Conservation (phyloP, 768 basidiomycete species). For the Boletellus emodensis region DNA sequence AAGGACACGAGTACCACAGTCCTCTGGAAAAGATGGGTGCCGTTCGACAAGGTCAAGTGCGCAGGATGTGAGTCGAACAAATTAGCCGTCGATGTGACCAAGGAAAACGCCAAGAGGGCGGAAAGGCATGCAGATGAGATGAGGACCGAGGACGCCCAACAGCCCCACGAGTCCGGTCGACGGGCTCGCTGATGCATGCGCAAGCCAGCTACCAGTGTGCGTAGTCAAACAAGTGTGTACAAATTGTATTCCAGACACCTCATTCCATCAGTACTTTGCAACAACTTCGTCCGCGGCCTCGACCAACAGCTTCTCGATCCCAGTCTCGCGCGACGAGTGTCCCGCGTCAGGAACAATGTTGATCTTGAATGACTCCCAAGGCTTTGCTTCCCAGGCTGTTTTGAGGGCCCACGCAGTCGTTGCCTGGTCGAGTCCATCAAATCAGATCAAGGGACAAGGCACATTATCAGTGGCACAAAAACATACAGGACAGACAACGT, state of each 20-base stretch:
- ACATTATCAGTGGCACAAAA: not conserved
- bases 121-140: slow-evolving; percentile 3
- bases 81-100: not conserved
- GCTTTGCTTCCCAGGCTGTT: slow-evolving; percentile 78
- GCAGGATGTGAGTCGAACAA: not conserved
- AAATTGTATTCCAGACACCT: not conserved
- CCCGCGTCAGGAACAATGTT: slow-evolving; percentile 82
- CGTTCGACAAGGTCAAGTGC: slow-evolving; percentile 51
- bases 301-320: slow-evolving; percentile 64
- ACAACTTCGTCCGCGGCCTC: slow-evolving; percentile 44
- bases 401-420: slow-evolving; percentile 80
- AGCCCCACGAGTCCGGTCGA: not conserved
- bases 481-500: slow-evolving; percentile 80
- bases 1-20: slow-evolving; percentile 84
- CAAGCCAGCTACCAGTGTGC: not conserved
- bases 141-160: slow-evolving; percentile 5
- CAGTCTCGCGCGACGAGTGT: slow-evolving; percentile 75
- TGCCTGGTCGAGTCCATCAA: slow-evolving; percentile 40
- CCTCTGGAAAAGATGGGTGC: slow-evolving; percentile 71
- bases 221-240: too few species aligned
- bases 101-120: slow-evolving; percentile 5
- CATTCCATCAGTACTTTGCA: slow-evolving; percentile 17
- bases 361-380: slow-evolving; percentile 35
- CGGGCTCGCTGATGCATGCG: not conserved
- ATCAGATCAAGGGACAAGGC: not conserved